A percentile compares a stretch with the other conserved stretches of the same genome.
These are phyloP conservation scores for Hordeum pubiflorum DNA, from an alignment of 202 grass and related monocot species.

Conservation along the genomic window DNA sequence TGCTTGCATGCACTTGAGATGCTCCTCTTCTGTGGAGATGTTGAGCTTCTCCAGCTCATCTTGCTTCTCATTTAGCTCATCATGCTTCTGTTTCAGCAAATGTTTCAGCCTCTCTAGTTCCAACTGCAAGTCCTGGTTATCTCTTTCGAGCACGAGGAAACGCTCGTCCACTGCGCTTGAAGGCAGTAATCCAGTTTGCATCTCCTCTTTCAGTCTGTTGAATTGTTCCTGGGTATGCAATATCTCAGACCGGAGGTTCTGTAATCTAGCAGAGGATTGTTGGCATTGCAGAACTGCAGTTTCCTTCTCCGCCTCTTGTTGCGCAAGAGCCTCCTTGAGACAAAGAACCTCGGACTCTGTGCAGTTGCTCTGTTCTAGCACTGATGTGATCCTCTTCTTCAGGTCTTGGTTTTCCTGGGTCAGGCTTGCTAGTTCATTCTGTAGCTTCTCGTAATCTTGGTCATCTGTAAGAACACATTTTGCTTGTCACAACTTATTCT, in stretches of 20 bases:
- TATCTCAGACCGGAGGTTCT: slow-evolving; percentile 61
- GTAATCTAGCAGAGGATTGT: slow-evolving; percentile 50
- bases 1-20: slow-evolving; percentile 45
- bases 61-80: slow-evolving; percentile 51
- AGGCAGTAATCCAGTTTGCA: slow-evolving; percentile 37
- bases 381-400: slow-evolving; percentile 44
- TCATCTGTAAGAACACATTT: slow-evolving; percentile 32
- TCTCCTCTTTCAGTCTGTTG: slow-evolving; percentile 65
- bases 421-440: slow-evolving; percentile 63
- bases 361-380: slow-evolving; percentile 49
- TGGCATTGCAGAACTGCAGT: slow-evolving; percentile 39
- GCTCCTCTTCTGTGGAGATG: slow-evolving; percentile 55
- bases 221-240: slow-evolving; percentile 64
- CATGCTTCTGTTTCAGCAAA: slow-evolving; percentile 46
- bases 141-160: slow-evolving; percentile 38
- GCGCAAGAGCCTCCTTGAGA: slow-evolving; percentile 46
- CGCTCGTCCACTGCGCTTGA: slow-evolving; percentile 24
- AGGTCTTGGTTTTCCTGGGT: slow-evolving; percentile 61
- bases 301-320: slow-evolving; percentile 57
- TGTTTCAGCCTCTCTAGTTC: slow-evolving; percentile 48
- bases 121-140: slow-evolving; percentile 43
- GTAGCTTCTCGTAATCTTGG: slow-evolving; percentile 45
- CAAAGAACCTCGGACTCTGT: slow-evolving; percentile 47
- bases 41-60: slow-evolving; percentile 46
- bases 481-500: slow-evolving; percentile 14